A percentile compares a stretch with the other conserved stretches of the same genome.
These are phyloP conservation scores for Claviceps sp. DNA, from an alignment of 2,329 filamentous ascomycete genomes.

Conservation along the genomic window DNA sequence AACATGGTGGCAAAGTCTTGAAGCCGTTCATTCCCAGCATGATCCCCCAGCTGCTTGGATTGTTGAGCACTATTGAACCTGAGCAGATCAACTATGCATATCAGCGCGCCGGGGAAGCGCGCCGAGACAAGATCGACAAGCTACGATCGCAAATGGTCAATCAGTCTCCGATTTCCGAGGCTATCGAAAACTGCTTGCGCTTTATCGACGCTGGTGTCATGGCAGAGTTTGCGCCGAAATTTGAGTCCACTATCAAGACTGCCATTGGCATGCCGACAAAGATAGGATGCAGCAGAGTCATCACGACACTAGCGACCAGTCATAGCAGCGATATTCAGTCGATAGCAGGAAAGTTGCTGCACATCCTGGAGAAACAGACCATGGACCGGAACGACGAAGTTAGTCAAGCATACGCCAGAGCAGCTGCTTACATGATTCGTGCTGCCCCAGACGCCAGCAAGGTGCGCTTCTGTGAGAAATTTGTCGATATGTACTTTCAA, in stretches of 20 bases:
- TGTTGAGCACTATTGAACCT: constrained; percentile 79
- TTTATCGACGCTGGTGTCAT: constrained; percentile 70
- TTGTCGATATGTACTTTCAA: constrained; percentile 63
- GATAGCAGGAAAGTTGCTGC: constrained; percentile 63
- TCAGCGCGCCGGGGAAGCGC: constrained; percentile 76
- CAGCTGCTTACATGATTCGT: constrained; percentile 72
- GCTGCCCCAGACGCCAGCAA: constrained; percentile 36
- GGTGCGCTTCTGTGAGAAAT: constrained; percentile 35
- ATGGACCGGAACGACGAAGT: constrained; percentile 92
- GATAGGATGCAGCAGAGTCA: constrained; percentile 73
- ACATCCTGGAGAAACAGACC: constrained; percentile 64
- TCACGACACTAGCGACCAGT: constrained; percentile 73
- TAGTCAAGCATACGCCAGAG: constrained; percentile 73
- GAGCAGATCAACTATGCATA: constrained; percentile 87
- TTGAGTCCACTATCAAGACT: constrained; percentile 70
- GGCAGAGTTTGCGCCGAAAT: constrained; percentile 52
- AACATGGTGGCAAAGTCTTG: constrained; percentile 69
- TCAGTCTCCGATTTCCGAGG: constrained; percentile 79
- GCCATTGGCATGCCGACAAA: constrained; percentile 89
- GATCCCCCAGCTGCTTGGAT: constrained; percentile 64
- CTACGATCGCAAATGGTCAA: constrained; percentile 70
- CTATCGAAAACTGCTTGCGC: constrained; percentile 79
- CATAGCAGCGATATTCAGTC: constrained; percentile 62
- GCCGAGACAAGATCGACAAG: constrained; percentile 81
- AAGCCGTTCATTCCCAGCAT: constrained; percentile 71